Evolutionary conservation across 2,329 filamentous ascomycete species (phyloP), one percentile per base, ranked within the genome.

Genomic region (Colletotrichum tropicicola): DNA sequence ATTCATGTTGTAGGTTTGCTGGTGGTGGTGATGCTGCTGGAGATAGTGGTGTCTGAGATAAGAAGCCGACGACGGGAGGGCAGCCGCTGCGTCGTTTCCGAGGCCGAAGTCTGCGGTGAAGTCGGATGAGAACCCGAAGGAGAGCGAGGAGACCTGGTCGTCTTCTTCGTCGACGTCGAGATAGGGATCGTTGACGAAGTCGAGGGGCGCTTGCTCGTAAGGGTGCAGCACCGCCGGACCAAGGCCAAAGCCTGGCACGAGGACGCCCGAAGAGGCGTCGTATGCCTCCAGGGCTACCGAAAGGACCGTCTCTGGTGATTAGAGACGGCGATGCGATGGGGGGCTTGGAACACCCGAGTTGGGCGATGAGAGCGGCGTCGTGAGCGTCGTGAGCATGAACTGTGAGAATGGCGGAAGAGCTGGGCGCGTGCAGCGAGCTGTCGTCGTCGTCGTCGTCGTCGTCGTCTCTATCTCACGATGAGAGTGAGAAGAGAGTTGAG

Each of bases 281-380:
- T 74, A 75, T 67, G 73, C 73, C 74, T 75, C 77, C 74, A 78
- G 75, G 67, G 71, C 73, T 73, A 72, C 73, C 69, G 66, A 65
- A 64, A 68, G 53, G 28, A 43, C 52, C 64, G 69, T 71, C 72
- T 65, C 70, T 57, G 56, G 47, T 44, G 48, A 39, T 30, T 57
- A 64, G 63, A 68, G 66, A 68, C 66, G 63, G 47, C 37, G 41
- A 6, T 27, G 51, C 51, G 47, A 51, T n/a, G 13, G 44, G 53
- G 25, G 37, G 52, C 51, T 45, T 7, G 12, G 28, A 17, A 39
- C 37, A 63, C 59, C 58, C 51, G 51, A 10, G n/a, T 32, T 32
- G 30, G 44, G 58, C 59, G 62, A 58, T 21, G 6, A 15, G 19
- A 35, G 39, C 13, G 45, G 44, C 17, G 23, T 10, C 17, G 32